These are phyloP conservation scores for Alternaria sp. DNA, from an alignment of 2,329 filamentous ascomycete species.

Conservation along the genomic window DNA sequence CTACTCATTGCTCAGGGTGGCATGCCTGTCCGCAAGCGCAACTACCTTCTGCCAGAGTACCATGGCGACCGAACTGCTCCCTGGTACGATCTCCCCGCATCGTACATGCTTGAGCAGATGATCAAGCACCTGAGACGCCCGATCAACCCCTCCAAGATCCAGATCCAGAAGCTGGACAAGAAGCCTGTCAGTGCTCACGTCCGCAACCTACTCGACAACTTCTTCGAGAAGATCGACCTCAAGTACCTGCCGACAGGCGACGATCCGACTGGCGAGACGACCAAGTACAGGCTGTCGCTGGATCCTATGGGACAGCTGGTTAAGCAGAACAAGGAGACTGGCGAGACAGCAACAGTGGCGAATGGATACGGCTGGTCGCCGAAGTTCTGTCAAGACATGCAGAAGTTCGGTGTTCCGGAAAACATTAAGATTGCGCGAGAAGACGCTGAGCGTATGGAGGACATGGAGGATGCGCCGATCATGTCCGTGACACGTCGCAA, in stretches of 20 bases:
- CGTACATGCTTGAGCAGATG: conserved; percentile 80
- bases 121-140: conserved; percentile 77
- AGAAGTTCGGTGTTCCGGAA: conserved; percentile 49
- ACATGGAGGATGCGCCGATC: conserved; percentile 11
- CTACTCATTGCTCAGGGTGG: conserved; percentile 46
- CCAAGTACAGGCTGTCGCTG: conserved; percentile 61
- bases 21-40: conserved; percentile 59
- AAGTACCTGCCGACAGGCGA: conserved; percentile 60
- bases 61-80: conserved; percentile 78
- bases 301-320: conserved; percentile 77
- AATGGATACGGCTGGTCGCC: conserved; percentile 91
- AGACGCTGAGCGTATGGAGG: conserved; percentile 29
- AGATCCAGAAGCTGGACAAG: conserved; percentile 69
- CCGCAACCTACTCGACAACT: conserved; percentile 72
- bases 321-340: conserved; percentile 70
- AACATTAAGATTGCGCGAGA: conserved; percentile 35
- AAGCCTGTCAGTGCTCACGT: conserved; percentile 72
- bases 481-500: conserved; percentile 19
- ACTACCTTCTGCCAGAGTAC: conserved; percentile 75
- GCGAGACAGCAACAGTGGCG: conserved; percentile 70
- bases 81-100: conserved; percentile 84
- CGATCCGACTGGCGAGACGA: conserved; percentile 39
- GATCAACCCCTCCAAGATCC: conserved; percentile 74
- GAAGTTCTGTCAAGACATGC: conserved; percentile 83
- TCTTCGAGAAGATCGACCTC: conserved; percentile 67